Conservation (phyloP, 768 basidiomycete genomes). For the Tulasnella sp. region DNA sequence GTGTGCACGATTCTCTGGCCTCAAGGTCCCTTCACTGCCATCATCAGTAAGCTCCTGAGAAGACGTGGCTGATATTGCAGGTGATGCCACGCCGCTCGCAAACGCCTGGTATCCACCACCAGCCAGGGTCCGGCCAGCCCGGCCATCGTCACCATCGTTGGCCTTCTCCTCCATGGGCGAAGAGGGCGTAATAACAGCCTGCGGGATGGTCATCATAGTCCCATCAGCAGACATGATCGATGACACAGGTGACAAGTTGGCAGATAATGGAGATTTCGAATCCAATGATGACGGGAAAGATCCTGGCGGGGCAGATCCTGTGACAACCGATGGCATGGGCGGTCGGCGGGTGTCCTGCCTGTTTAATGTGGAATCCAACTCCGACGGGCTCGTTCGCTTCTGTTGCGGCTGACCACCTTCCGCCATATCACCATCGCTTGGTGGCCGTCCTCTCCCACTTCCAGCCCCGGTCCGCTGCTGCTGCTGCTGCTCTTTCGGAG, state of each 20-base stretch:
- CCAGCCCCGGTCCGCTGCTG: no score
- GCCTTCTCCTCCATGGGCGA: neutral
- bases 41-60: conserved; percentile 7
- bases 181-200: neutral
- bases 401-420: no score
- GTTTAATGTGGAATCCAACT: neutral
- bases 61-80: conserved; percentile 5
- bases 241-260: no score
- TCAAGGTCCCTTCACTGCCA: conserved; percentile 15
- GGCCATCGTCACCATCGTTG: no score
- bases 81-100: neutral
- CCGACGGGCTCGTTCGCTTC: neutral
- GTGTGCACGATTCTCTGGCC: neutral
- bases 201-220: neutral
- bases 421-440: no score
- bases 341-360: neutral
- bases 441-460: no score
- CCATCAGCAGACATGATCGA: no score
- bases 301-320: neutral
- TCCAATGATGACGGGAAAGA: no score
- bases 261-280: no score
- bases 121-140: no score
- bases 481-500: no score
- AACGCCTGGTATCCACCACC: no score
- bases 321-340: neutral